Evolutionary conservation across 306 rosid species (phyloP), one percentile per base, ranked within the genome.

Genomic region (Pachyrhizus erosus): DNA sequence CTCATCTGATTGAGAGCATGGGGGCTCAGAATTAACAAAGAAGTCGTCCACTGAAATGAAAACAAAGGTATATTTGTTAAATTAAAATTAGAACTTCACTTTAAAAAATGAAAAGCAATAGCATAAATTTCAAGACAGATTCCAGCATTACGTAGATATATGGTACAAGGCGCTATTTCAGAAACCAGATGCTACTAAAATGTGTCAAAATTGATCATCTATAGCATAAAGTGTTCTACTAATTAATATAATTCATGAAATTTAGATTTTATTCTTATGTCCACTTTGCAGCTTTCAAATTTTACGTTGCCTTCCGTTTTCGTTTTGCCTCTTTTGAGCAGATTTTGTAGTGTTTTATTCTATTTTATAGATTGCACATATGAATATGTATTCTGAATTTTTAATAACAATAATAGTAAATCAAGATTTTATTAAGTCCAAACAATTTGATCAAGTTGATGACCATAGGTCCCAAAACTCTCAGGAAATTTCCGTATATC

Each of bases 11-110:
- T 92, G 98, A 49, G 92, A 88, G 84, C 91, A 82, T 24, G 89
- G 91, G 11, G 91, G 97, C 37, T 91, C 98, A 1, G 99, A 91
- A 84, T 92, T 95, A 55, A 88, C 99, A 83, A 96, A 93, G 94
- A 92, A 96, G 89, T 96, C 99, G 88, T 92, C 99, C 87, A 92
- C 97, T 88, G 97, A 82, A 86, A 90, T 48, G 6, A 34, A 85
- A 71, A 77, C 9, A 39, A 64, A 60, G 76, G 55, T n/a, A 29
- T 78, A 58, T 55, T 67, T 48, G 52, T 58, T 46, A 78, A 71
- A 75, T 69, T 60, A 65, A 70, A 21, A 26, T 27, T 11, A 54
- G 23, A 65, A 39, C 18, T 42, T 69, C 15, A 69, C 18, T 21
- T 12, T 4, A 67, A 34, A 21, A 67, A 67, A 17, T 17, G 3